Base-by-base conservation (phyloP, 352 stramenopile genomes). In the Phytopythium mirpurense region DNA sequence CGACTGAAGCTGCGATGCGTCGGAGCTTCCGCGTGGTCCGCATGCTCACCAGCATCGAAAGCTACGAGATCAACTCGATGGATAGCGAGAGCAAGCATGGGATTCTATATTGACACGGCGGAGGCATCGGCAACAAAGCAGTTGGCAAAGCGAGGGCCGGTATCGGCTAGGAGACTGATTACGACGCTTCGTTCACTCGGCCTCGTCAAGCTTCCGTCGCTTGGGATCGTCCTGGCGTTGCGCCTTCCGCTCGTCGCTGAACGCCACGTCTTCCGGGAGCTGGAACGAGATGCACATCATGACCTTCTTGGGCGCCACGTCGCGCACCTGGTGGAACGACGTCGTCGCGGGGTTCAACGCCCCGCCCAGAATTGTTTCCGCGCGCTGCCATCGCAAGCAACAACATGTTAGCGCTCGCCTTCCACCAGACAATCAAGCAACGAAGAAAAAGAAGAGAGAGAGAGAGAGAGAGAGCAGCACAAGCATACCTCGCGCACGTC, bases 251-350 rank as follows among this genome's bases (percentile, higher is more conserved):
- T 81, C 74, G 5, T 57, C 60, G 27, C 68, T 88, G 61, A 79
- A 88, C 5, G 78, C 81, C 34, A 88, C 83, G 2, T 62, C 64
- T 43, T 77, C 70, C 1, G 96, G 93, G n/a, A 98, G 62, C 51
- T 81, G 61, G 70, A 99, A 98, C 29, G 87, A 97, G 31, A 98
- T 86, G 68, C 95, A 98, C 48, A 98, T 85, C 96, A 99, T 99
- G 56, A 97, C 90, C 68, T 98, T 98, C 62, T 97, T 98, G 1
- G 96, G 96, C 3, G 96, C 83, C 10, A 99, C 95, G 62, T 99
- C 92, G 51, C 96, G 76, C 34, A 99, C 95, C 14, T 93, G 73
- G 67, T 97, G 91, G 57, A 90, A 82, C 41, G 58, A 70, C 15
- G 75, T 86, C 9, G 55, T 60, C 36, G 56, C 51, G 5, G 60